phyloP scores from a whole-genome alignment of 495 filamentous ascomycete genomes.

The Penicillium coprophilum region DNA sequence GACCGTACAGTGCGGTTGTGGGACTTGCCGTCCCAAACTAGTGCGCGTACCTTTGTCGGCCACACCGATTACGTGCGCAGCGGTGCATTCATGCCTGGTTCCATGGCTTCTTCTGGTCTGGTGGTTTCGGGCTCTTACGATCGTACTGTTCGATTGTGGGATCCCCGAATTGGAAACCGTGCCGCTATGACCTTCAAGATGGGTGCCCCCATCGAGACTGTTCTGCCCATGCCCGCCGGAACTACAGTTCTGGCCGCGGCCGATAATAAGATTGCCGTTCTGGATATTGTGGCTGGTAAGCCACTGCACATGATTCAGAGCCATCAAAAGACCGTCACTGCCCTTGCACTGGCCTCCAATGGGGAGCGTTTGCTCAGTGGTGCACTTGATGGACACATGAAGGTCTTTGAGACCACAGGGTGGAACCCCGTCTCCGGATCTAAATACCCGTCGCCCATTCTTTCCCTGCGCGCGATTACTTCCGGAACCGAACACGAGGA shows the following conservation, averaged over 20 bases:
- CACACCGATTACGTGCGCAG: constrained; percentile 90
- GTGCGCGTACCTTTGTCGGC: constrained; percentile 75
- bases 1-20: constrained; percentile 90
- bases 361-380: constrained; percentile 79
- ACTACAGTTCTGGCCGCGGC: constrained; percentile 83
- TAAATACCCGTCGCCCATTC: constrained; percentile 88
- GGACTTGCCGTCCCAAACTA: constrained; percentile 81
- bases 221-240: constrained; percentile 80
- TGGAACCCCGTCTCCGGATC: constrained; percentile 93
- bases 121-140: constrained; percentile 91
- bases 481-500: constrained; percentile 67
- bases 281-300: constrained; percentile 90
- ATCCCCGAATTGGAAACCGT: constrained; percentile 67
- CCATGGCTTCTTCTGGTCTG: constrained; percentile 63
- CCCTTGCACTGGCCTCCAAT: constrained; percentile 73
- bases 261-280: constrained; percentile 86
- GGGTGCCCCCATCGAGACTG: constrained; percentile 76
- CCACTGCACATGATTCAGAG: constrained; percentile 82
- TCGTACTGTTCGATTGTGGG: constrained; percentile 89
- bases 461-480: constrained; percentile 73
- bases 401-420: constrained; percentile 84
- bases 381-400: constrained; percentile 91
- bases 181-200: constrained; percentile 92
- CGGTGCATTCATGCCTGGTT: constrained; percentile 81
- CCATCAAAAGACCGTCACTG: constrained; percentile 96